Conservation (phyloP, 306 rosid species). For the Abrus pulchellus region DNA sequence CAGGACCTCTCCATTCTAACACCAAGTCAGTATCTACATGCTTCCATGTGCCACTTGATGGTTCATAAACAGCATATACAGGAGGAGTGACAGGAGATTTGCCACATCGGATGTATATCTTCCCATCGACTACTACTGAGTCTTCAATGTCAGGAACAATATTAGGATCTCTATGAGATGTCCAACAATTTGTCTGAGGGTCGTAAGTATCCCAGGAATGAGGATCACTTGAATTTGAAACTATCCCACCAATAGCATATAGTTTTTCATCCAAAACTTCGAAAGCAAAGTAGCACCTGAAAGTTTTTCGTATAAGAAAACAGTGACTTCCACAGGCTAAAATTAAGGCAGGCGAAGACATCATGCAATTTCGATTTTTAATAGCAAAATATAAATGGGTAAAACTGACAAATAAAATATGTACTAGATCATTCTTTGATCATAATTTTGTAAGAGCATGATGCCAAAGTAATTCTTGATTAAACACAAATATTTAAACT, state of each 20-base stretch:
- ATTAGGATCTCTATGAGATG: slow-evolving; percentile 61
- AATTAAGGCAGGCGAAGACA: slow-evolving; percentile 22
- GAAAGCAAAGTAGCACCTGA: slow-evolving; percentile 87
- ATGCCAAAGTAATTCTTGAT: slow-evolving; percentile 12
- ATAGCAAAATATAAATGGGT: neutral
- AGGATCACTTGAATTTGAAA: slow-evolving; percentile 71
- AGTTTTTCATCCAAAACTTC: slow-evolving; percentile 80
- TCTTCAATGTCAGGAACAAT: slow-evolving; percentile 74
- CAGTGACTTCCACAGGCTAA: slow-evolving; percentile 19
- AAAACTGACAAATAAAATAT: slow-evolving; percentile 1
- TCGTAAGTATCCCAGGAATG: slow-evolving; percentile 89
- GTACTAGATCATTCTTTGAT: slow-evolving; percentile 1
- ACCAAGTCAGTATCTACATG: slow-evolving; percentile 81
- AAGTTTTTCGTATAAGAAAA: slow-evolving; percentile 38
- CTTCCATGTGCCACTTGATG: slow-evolving; percentile 82
- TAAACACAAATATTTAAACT: neutral
- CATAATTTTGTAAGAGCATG: slow-evolving; percentile 1
- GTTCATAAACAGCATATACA: slow-evolving; percentile 73
- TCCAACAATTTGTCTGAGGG: slow-evolving; percentile 64
- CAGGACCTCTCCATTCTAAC: slow-evolving; percentile 92
- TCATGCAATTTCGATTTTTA: slow-evolving; percentile 14
- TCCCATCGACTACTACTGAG: slow-evolving; percentile 81
- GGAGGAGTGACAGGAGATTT: slow-evolving; percentile 62
- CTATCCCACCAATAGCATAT: slow-evolving; percentile 84
- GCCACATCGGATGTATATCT: slow-evolving; percentile 73